A percentile compares a stretch with the other conserved stretches of the same genome.
Conservation (phyloP, 176 grass and related monocot species). For the Poa pratensis region DNA sequence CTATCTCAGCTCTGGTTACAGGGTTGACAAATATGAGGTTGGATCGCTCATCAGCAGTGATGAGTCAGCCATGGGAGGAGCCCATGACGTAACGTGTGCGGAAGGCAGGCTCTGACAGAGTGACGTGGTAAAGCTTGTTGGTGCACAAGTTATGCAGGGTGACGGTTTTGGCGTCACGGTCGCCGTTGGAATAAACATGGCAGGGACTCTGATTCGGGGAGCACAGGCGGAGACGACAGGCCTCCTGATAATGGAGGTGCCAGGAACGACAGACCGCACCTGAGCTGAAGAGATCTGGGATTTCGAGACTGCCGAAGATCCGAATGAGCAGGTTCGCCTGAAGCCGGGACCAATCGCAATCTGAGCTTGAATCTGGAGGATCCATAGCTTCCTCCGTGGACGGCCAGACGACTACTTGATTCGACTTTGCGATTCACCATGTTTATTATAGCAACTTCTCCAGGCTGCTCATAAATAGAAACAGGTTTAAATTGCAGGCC, state of each 20-base stretch:
- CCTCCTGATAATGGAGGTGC: not conserved
- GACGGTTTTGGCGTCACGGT: not conserved
- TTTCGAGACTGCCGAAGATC: not conserved
- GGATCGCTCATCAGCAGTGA: not conserved
- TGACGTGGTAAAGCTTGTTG: not conserved
- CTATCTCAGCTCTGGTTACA: not conserved
- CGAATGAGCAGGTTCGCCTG: not conserved
- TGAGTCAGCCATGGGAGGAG: slow-evolving; percentile 11
- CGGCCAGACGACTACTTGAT: not conserved
- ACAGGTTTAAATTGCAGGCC: too few species aligned
- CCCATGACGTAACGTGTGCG: not conserved
- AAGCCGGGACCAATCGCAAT: not conserved
- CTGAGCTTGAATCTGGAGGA: not conserved
- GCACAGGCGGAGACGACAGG: not conserved
- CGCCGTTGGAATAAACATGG: not conserved
- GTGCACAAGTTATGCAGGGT: slow-evolving; percentile 1
- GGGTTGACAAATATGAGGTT: not conserved
- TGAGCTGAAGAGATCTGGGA: not conserved
- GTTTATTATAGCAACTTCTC: too few species aligned
- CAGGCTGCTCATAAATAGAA: too few species aligned
- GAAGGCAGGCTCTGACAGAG: not conserved
- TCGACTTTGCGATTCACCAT: too few species aligned
- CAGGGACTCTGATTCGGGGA: not conserved
- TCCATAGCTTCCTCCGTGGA: not conserved
- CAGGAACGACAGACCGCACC: not conserved